Conservation (phyloP, 495 filamentous ascomycete species). For the Trichoderma reesei region DNA sequence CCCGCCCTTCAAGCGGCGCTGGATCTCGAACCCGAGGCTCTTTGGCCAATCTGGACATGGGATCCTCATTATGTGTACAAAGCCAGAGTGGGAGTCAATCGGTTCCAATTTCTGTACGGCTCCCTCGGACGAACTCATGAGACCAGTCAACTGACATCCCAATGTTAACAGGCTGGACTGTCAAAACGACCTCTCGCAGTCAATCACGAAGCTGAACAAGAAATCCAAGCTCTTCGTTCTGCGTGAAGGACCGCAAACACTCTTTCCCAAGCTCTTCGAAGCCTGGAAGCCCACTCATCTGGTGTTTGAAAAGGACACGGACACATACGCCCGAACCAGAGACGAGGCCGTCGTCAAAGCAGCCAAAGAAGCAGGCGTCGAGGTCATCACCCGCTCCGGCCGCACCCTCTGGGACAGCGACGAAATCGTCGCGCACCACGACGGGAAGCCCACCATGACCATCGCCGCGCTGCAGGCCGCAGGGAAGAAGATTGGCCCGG, state of each 20-base stretch:
- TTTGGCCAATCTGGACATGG: slow-evolving; percentile 64
- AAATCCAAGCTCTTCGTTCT: slow-evolving; percentile 58
- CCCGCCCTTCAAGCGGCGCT: slow-evolving; percentile 56
- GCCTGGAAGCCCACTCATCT: slow-evolving; percentile 59
- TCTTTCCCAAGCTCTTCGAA: slow-evolving; percentile 58
- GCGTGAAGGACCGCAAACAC: slow-evolving; percentile 55
- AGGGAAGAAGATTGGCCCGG: slow-evolving; percentile 36
- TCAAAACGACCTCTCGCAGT: slow-evolving; percentile 50
- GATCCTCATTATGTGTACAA: slow-evolving; percentile 65
- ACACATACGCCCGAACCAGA: slow-evolving; percentile 53
- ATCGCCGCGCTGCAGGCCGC: slow-evolving; percentile 50
- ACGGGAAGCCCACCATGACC: slow-evolving; percentile 59
- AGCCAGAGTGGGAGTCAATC: slow-evolving; percentile 52
- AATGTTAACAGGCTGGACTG: slow-evolving; percentile 44
- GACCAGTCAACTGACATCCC: background rate
- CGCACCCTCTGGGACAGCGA: slow-evolving; percentile 60
- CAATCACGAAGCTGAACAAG: slow-evolving; percentile 49
- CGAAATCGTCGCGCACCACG: slow-evolving; percentile 50
- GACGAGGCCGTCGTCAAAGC: slow-evolving; percentile 44
- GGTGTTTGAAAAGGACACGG: slow-evolving; percentile 66
- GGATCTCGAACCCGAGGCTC: slow-evolving; percentile 46
- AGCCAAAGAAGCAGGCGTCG: slow-evolving; percentile 51
- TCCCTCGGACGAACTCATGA: background rate
- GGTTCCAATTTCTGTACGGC: slow-evolving; percentile 53
- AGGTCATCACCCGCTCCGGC: slow-evolving; percentile 49